These are phyloP conservation scores for Aspergillus floridensis DNA, from an alignment of 2,329 filamentous ascomycete species.

Conservation along the genomic window DNA sequence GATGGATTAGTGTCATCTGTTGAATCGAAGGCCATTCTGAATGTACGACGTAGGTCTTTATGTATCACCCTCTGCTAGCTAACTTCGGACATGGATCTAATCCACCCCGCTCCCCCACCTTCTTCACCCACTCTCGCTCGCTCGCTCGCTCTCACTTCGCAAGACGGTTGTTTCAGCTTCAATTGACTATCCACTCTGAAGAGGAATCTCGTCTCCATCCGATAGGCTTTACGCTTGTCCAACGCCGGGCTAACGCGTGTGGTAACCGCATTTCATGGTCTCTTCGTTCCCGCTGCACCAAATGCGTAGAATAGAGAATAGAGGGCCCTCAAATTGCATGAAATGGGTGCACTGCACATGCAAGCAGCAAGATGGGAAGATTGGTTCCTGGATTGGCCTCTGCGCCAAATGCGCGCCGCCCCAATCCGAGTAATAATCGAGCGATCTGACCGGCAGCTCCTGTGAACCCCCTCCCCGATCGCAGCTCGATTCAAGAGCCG, in stretches of 20 bases:
- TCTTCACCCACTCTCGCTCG: background rate
- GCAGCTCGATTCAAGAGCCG: background rate
- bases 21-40: no score
- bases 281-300: background rate
- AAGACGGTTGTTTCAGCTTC: background rate
- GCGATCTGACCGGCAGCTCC: background rate
- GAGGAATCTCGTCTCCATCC: background rate
- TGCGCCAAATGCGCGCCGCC: background rate
- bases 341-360: constrained; percentile 9
- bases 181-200: background rate
- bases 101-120: background rate
- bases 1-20: background rate
- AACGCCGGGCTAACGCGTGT: background rate
- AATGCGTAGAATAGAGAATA: background rate
- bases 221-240: background rate
- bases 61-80: background rate
- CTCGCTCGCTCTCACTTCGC: background rate
- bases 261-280: background rate
- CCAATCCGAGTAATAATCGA: background rate
- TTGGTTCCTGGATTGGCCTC: constrained; percentile 9
- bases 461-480: background rate
- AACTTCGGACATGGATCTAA: background rate
- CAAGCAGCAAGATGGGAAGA: constrained; percentile 5
- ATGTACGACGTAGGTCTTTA: no score
- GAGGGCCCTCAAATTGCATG: background rate